Evolutionary conservation across 352 stramenopile genomes (phyloP), one percentile per base, ranked within the genome.

Genomic region (Phytophthora cryptogea): DNA sequence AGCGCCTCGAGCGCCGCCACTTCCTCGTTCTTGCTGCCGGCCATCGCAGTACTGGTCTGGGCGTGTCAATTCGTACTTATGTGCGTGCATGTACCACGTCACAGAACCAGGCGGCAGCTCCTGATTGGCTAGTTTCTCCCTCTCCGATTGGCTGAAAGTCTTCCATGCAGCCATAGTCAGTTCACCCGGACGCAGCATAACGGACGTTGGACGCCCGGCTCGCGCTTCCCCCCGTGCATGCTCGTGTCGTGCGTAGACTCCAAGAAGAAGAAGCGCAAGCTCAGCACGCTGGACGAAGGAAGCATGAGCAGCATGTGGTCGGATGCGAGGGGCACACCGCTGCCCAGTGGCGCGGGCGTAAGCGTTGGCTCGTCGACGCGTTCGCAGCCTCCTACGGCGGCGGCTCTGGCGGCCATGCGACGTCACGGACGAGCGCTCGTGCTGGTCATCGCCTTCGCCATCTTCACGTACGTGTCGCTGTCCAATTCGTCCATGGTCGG

Each of bases 251-350:
- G 72, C 48, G 55, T 74, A 14, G 70, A 74, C 59, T 65, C 57
- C 27, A 82, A 87, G 70, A 92, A 92, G 78, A 92, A 92, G 78
- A 92, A 92, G 74, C 83, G 83, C 59, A 92, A 92, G 79, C 77
- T 86, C 43, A 92, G 83, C 55, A 83, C 75, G 28, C 57, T 87
- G 46, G 83, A 78, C 49, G 55, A 74, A 28, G 56, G 28, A 58
- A 61, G 36, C 49, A 42, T 37, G 32, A 57, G 52, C 36, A 68
- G 51, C 62, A 88, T 90, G 80, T 89, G 79, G 79, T 61, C 64
- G 39, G 73, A 87, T 37, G 59, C 78, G 53, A 55, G 55, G 32
- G 51, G 48, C 10, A 70, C 51, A 26, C 30, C 63, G 2, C 51
- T 80, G 4, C 51, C 59, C 40, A 74, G 50, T 39, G 37, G 42